Base-by-base conservation (phyloP, 2,329 filamentous ascomycete species). In the Aspergillus fumigatus region DNA sequence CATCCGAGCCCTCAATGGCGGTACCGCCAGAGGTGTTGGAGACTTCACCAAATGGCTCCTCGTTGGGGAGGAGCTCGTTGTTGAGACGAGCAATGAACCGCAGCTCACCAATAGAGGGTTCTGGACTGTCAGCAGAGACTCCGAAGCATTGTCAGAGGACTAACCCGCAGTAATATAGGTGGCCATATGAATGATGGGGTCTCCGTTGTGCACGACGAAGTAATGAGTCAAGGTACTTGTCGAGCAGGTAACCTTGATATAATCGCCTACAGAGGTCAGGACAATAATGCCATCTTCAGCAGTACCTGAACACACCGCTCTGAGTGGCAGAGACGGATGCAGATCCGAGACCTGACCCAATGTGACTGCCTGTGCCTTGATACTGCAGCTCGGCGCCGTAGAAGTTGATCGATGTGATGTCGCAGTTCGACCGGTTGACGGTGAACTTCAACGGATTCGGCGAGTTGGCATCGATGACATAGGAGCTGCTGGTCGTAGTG, bases 71-170 rank as follows among this genome's bases (percentile, higher is more conserved):
- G 51, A 78, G 66, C 45, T 74, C 72, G 10, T 79, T 74, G 52
- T 83, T 77, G 7, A 88, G 78, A 27, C 85, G 83, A 52, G 84
- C 81, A 61, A 88, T 85, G 73, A 82, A 88, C 50, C 86, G 83
- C 50, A 88, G 72, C 72, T 88, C 86, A 41, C 83, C 83, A 19
- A 85, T 73, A 7, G 67, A 67, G 2, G 83, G 83, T 62, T 85
- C 75, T 41, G 76, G 9, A 11, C 3, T 0, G 40, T 54, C 19
- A 57, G 59, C 10, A 60, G 43, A 49, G 1, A 14, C 50, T 48
- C 26, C 51, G 38, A 59, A 29, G 4, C 47, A 53, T 41, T 14
- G 58, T n/a, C 27, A 56, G 41, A 51, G 21, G 9, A 63, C 65
- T 58, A 52, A 67, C 72, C 70, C 5, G 65, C 80, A 0, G 80